These are phyloP conservation scores for Mortierella sp. DNA, from an alignment of 371 early-diverging fungal genomes.

Conservation along the genomic window DNA sequence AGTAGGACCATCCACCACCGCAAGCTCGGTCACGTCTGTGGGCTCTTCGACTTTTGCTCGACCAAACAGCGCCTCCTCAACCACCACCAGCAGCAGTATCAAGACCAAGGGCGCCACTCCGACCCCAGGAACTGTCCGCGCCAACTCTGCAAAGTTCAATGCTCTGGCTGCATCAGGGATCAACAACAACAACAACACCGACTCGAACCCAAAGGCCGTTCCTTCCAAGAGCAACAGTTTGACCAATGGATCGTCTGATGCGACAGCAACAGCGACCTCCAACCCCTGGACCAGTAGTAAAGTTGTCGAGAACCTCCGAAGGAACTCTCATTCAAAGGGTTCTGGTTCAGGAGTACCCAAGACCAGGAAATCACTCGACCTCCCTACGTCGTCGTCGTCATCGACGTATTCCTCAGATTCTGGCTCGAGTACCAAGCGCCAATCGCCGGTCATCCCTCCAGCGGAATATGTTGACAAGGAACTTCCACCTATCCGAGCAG, in stretches of 20 bases:
- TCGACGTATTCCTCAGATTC: neutral
- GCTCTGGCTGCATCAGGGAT: slow-evolving; percentile 18
- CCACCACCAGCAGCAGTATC: neutral
- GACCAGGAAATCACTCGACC: slow-evolving; percentile 4
- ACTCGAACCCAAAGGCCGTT: neutral
- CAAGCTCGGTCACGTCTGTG: neutral
- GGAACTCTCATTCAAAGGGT: slow-evolving; percentile 20
- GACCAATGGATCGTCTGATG: neutral
- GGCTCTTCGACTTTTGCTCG: neutral
- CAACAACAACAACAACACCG: neutral
- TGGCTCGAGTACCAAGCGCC: neutral
- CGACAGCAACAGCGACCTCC: slow-evolving; percentile 9
- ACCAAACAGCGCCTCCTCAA: neutral
- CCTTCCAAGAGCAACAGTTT: slow-evolving; percentile 14
- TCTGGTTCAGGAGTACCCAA: neutral
- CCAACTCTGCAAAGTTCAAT: slow-evolving; percentile 46
- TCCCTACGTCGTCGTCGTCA: neutral
- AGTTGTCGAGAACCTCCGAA: slow-evolving; percentile 14
- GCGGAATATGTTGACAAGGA: slow-evolving; percentile 36
- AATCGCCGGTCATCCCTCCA: neutral
- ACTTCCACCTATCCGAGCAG: slow-evolving; percentile 35
- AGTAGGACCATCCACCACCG: slow-evolving; percentile 5
- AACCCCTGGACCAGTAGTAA: slow-evolving; percentile 37
- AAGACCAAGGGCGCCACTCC: neutral
- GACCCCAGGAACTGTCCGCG: slow-evolving; percentile 31